phyloP scores from a whole-genome alignment of 148 eudicot species.

The Chenopodium formosanum region DNA sequence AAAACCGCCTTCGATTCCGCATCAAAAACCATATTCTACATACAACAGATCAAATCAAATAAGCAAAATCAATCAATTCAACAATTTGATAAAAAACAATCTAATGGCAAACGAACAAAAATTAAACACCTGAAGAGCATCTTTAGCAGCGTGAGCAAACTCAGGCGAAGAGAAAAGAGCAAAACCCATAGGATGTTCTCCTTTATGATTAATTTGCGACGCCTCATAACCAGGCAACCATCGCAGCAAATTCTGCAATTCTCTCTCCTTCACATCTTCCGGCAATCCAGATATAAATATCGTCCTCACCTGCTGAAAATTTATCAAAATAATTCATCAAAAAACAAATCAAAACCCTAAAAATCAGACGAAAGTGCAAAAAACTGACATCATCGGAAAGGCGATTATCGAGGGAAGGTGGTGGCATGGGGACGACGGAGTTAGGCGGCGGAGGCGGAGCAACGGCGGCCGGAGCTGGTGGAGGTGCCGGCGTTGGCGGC shows the following conservation, averaged over 20 bases:
- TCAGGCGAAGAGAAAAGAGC: constrained; percentile 74
- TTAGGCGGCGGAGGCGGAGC: constrained; percentile 34
- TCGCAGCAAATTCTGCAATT: constrained; percentile 69
- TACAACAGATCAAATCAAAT: neutral
- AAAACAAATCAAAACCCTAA: neutral
- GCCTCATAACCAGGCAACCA: constrained; percentile 99
- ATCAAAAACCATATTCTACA: constrained; percentile 85
- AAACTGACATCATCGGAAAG: constrained; percentile 39
- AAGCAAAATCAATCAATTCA: neutral
- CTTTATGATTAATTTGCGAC: constrained; percentile 91
- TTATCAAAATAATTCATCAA: neutral
- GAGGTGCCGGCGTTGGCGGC: constrained; percentile 35
- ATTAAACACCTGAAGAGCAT: constrained; percentile 70
- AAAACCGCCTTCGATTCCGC: constrained; percentile 68
- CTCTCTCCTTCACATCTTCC: constrained; percentile 93
- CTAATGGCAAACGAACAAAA: neutral
- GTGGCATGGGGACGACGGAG: constrained; percentile 28
- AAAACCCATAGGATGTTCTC: constrained; percentile 88
- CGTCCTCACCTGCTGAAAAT: constrained; percentile 62
- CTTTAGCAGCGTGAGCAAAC: constrained; percentile 80
- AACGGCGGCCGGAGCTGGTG: constrained; percentile 35
- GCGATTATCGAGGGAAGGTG: constrained; percentile 33
- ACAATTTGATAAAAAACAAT: neutral
- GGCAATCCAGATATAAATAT: constrained; percentile 90
- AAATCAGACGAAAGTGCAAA: neutral